Evolutionary conservation across 2,329 filamentous ascomycete genomes (phyloP).

Genomic region (Sporothrix humicola): DNA sequence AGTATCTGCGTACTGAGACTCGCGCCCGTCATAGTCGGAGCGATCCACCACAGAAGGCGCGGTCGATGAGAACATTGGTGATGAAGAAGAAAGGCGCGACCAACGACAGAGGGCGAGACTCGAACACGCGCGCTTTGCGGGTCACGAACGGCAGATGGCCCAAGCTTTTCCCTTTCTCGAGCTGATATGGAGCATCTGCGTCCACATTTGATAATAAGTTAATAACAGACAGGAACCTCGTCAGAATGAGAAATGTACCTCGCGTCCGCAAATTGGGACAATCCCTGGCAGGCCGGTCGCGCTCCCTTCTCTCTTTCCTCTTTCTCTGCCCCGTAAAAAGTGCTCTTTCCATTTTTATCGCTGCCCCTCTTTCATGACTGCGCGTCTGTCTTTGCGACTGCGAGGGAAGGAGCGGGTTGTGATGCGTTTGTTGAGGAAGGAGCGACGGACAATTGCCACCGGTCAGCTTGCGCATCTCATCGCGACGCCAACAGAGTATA

Average conservation of each 20-base stretch:
- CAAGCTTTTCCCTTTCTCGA: slow-evolving; percentile 37
- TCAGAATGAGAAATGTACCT: slow-evolving; percentile 11
- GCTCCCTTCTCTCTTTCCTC: background rate
- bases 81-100: slow-evolving; percentile 13
- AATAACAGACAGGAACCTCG: background rate
- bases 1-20: no score
- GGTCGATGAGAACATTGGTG: background rate
- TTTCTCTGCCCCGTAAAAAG: no score
- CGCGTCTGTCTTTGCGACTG: background rate
- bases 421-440: background rate
- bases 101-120: slow-evolving; percentile 12
- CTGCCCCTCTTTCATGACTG: background rate
- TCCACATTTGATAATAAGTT: background rate
- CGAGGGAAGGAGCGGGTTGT: background rate
- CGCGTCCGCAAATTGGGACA: slow-evolving; percentile 15
- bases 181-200: background rate
- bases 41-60: background rate
- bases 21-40: no score
- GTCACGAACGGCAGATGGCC: slow-evolving; percentile 37
- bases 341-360: background rate
- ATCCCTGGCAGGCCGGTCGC: background rate
- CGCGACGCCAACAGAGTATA: background rate
- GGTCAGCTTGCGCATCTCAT: background rate
- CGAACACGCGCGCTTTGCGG: slow-evolving; percentile 19
- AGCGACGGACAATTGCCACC: background rate